Evolutionary conservation across 2,329 filamentous ascomycete species (phyloP).

Genomic region (Aspergillus niger): DNA sequence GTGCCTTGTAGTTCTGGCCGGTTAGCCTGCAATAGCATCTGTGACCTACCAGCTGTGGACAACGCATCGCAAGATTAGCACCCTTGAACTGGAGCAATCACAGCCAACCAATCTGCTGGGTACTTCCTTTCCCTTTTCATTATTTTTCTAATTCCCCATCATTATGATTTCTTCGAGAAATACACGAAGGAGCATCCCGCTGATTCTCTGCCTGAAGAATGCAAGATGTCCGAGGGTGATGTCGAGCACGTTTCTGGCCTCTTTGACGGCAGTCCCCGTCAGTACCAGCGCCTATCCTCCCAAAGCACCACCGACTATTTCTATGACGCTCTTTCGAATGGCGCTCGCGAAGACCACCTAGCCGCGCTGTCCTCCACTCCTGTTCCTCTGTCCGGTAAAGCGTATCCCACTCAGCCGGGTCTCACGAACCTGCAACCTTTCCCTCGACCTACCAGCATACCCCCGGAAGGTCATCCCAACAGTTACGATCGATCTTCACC

Average conservation of each 20-base stretch:
- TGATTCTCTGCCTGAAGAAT: conserved; percentile 35
- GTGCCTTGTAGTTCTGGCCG: conserved; percentile 42
- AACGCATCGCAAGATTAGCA: conserved; percentile 39
- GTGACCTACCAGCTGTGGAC: conserved; percentile 40
- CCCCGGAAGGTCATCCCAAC: conserved; percentile 27
- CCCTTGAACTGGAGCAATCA: conserved; percentile 32
- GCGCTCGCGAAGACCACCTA: conserved; percentile 31
- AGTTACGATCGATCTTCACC: conserved; percentile 33
- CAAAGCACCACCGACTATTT: conserved; percentile 27
- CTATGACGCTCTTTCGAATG: conserved; percentile 23
- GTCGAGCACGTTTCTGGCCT: conserved; percentile 43
- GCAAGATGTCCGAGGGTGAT: conserved; percentile 48
- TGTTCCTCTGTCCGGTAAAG: conserved; percentile 21
- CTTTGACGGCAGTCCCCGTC: conserved; percentile 32
- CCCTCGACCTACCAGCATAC: conserved; percentile 19
- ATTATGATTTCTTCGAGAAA: background rate
- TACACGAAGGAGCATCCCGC: conserved; percentile 12
- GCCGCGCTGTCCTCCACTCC: conserved; percentile 26
- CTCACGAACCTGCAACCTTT: conserved; percentile 24
- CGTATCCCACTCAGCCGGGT: conserved; percentile 24
- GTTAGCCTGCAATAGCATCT: conserved; percentile 37
- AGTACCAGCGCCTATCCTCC: conserved; percentile 36
- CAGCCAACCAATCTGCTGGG: conserved; percentile 29
- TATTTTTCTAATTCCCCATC: background rate
- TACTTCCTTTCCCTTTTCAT: conserved; percentile 6